Conservation (phyloP, 2,329 filamentous ascomycete species). For the Pseudopyricularia javanii region DNA sequence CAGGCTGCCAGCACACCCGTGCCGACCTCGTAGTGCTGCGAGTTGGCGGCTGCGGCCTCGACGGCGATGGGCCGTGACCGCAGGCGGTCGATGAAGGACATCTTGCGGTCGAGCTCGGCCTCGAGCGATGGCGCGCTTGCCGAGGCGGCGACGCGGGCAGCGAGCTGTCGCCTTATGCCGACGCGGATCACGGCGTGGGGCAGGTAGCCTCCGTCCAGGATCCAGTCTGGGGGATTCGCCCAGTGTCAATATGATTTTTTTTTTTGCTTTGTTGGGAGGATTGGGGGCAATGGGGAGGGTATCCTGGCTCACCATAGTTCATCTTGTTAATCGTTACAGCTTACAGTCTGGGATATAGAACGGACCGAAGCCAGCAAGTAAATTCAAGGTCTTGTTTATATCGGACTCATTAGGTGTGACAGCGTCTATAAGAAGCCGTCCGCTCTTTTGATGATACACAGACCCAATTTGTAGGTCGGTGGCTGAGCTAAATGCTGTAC, state of each 20-base stretch:
- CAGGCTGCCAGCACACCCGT: constrained; percentile 49
- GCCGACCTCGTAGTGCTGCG: constrained; percentile 63
- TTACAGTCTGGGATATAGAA: neutral
- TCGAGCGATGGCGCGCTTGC: constrained; percentile 30
- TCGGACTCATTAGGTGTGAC: too few relatives aligned
- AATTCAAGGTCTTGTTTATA: too few relatives aligned
- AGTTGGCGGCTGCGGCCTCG: constrained; percentile 51
- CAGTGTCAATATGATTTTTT: neutral
- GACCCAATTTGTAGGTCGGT: too few relatives aligned
- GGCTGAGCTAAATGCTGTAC: too few relatives aligned
- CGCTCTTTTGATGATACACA: too few relatives aligned
- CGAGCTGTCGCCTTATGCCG: constrained; percentile 54
- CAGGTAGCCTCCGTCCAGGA: constrained; percentile 55
- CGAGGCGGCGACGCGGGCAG: constrained; percentile 36
- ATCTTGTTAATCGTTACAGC: neutral
- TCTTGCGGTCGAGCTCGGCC: constrained; percentile 44
- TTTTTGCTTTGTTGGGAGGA: neutral
- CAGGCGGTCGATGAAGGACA: constrained; percentile 49
- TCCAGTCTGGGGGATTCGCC: constrained; percentile 24
- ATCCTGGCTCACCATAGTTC: constrained; percentile 2
- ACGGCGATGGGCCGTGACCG: constrained; percentile 53
- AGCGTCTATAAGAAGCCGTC: too few relatives aligned
- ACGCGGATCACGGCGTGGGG: constrained; percentile 49
- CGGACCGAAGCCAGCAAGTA: neutral
- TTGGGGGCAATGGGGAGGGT: neutral